These are phyloP conservation scores for Irpex sp. DNA, from an alignment of 1,284 basidiomycete genomes.

Conservation along the genomic window DNA sequence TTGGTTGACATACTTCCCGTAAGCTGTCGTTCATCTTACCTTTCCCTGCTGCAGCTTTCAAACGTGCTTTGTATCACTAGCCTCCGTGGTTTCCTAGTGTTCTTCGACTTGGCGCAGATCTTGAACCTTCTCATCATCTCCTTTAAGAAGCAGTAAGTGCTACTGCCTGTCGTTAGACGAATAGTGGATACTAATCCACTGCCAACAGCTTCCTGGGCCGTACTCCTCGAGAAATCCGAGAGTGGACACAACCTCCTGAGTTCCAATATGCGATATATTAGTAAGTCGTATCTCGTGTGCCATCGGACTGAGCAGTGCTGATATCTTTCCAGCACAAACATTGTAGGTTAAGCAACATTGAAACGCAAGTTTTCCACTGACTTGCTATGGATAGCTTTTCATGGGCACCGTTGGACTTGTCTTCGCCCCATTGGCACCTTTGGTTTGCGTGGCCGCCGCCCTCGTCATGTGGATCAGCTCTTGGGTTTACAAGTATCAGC, in stretches of 20 bases:
- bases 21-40: slow-evolving; percentile 27
- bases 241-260: slow-evolving; percentile 93
- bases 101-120: slow-evolving; percentile 96
- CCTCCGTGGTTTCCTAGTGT: slow-evolving; percentile 86
- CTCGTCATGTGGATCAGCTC: slow-evolving; percentile 83
- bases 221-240: slow-evolving; percentile 93
- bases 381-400: slow-evolving; percentile 55
- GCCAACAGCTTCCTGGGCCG: slow-evolving; percentile 79
- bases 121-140: slow-evolving; percentile 87
- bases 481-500: slow-evolving; percentile 87
- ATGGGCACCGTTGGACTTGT: slow-evolving; percentile 85
- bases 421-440: slow-evolving; percentile 88
- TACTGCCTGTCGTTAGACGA: not conserved
- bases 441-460: slow-evolving; percentile 75
- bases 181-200: not conserved
- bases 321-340: slow-evolving; percentile 50
- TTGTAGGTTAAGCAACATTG: slow-evolving; percentile 35
- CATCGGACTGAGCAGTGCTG: not conserved
- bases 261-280: slow-evolving; percentile 93
- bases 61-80: slow-evolving; percentile 31
- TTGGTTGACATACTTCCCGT: slow-evolving; percentile 95
- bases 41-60: not conserved
- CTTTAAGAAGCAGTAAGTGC: slow-evolving; percentile 67
- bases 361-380: not conserved
- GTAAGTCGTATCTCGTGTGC: slow-evolving; percentile 39